A percentile compares a stretch with the other conserved stretches of the same genome.
Evolutionary conservation across 2,329 filamentous ascomycete species (phyloP).

Genomic region (Exutisphaerella laricina): DNA sequence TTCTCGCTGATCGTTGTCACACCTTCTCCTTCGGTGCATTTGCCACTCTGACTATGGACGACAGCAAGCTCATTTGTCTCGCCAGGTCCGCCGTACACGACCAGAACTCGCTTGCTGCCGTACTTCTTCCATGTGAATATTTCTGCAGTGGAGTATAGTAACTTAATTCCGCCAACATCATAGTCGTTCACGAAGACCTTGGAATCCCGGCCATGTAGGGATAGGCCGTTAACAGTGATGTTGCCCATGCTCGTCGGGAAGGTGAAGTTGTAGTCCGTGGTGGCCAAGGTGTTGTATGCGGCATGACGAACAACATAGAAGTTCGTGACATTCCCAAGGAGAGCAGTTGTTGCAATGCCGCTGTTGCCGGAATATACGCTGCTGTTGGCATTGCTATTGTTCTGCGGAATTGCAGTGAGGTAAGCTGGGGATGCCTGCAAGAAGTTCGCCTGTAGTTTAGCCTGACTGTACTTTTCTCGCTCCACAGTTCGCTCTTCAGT

Average conservation of each 20-base stretch:
- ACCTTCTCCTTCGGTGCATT: conserved; percentile 40
- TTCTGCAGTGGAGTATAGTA: conserved; percentile 66
- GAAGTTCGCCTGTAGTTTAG: conserved; percentile 72
- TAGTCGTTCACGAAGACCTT: conserved; percentile 65
- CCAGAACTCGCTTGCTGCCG: conserved; percentile 52
- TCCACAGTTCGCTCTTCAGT: conserved; percentile 62
- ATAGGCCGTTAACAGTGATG: conserved; percentile 52
- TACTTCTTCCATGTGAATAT: conserved; percentile 64
- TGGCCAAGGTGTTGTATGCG: conserved; percentile 55
- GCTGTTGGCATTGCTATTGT: conserved; percentile 42
- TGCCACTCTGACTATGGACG: conserved; percentile 31
- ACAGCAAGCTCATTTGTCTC: conserved; percentile 61
- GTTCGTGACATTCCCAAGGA: conserved; percentile 49
- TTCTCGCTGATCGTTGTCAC: conserved; percentile 32
- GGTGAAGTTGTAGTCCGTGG: conserved; percentile 58
- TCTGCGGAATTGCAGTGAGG: conserved; percentile 53
- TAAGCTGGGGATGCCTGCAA: conserved; percentile 66
- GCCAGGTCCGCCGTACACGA: conserved; percentile 58
- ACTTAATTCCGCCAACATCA: conserved; percentile 51
- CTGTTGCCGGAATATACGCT: conserved; percentile 49
- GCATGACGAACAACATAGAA: conserved; percentile 63
- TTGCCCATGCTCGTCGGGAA: conserved; percentile 55
- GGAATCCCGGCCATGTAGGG: conserved; percentile 58
- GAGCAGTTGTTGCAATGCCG: conserved; percentile 56
- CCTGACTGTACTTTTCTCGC: conserved; percentile 72